Base-by-base conservation (phyloP, 1,284 basidiomycete species). In the Phellopilus nigrolimitatus region DNA sequence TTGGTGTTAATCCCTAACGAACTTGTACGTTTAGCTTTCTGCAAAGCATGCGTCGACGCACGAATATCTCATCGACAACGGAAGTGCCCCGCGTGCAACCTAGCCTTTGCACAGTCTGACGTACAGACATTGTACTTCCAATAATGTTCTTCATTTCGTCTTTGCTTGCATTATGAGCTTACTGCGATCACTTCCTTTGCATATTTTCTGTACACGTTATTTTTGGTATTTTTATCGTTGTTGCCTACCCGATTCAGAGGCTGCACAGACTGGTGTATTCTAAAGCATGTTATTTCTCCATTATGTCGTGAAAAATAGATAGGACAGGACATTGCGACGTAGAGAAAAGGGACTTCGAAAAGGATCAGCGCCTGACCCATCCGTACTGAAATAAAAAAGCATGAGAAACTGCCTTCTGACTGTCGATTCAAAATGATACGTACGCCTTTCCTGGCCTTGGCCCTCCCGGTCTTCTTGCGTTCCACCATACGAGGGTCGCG, bases 401-500 rank as follows among this genome's bases (percentile, higher is more conserved):
- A 13, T 36, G 31, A 47, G 43, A 52, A 38, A 10, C 10, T 33
- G 13, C 13, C 4, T 43, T 12, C 17, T 2, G 7, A 5, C 27
- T 21, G 46, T 27, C 51, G 10, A 40, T 7, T 13, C 15, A 22
- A n/a, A 31, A 41, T 30, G 60, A 19, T 37, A 84, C 88, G 49
- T 69, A 92, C 91, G 68, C 77, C 78, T 73, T 95, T 95, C 67
- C 95, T 84, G 56, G 95, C 91, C 75, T 97, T 97, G 57, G 86
- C 82, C 60, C 83, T 68, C 56, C 90, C 90, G 6, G 95, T 93
- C 78, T 98, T 97, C 74, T 99, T 99, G 60, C 95, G 80, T 73
- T 99, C 95, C 27, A 97, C 94, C 87, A 95, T 91, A 69, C 95
- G 88, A 41, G 93, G 91, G 73, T 99, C 95, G 64, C 95, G 84